Evolutionary conservation across 2,329 filamentous ascomycete genomes (phyloP), one percentile per base, ranked within the genome.

Genomic region (Talaromyces sp.): DNA sequence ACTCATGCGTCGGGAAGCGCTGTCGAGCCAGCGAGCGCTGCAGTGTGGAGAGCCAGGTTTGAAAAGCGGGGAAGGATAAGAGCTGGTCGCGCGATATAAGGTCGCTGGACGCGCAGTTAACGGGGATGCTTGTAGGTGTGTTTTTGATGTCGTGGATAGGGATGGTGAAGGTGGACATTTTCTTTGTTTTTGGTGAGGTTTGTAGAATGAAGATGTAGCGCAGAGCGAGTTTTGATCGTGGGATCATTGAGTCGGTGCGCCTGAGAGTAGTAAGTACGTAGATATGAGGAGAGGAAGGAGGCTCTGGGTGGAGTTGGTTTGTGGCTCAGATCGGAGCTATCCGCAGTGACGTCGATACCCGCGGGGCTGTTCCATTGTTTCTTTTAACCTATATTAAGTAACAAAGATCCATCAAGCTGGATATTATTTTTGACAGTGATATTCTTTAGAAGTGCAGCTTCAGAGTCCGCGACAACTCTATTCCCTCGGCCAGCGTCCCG

Each of bases 401-500:
- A 8, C 35, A 38, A n/a, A 17, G 17, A n/a, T n/a, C 35, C 14
- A 38, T 38, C 17, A 7, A 38, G 35, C 7, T 38, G 35, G 17
- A 38, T 38, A 38, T 32, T 32, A 32, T 11, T n/a, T n/a, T n/a
- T 32, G 31, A 32, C 31, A 12, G 31, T 3, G 17, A 35, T 17
- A 35, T 35, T 35, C 32, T 38, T 27, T 51, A 51, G 14, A 29
- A 17, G 24, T 52, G 48, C 24, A 52, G 48, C 17, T 52, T 52
- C 19, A 50, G 43, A 6, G 43, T 74, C 77, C 85, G 88, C 21
- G 88, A 88, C 63, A 91, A 76, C 69, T 92, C 86, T 62, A 93
- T 86, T 0, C 90, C 90, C 72, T 93, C 89, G 0, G 90, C 90
- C 52, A 93, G 75, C 5, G 88, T 90, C 1, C 88, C 90, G 2